Evolutionary conservation across 306 rosid species (phyloP), one percentile per base, ranked within the genome.

Genomic region (Ceratonia siliqua): DNA sequence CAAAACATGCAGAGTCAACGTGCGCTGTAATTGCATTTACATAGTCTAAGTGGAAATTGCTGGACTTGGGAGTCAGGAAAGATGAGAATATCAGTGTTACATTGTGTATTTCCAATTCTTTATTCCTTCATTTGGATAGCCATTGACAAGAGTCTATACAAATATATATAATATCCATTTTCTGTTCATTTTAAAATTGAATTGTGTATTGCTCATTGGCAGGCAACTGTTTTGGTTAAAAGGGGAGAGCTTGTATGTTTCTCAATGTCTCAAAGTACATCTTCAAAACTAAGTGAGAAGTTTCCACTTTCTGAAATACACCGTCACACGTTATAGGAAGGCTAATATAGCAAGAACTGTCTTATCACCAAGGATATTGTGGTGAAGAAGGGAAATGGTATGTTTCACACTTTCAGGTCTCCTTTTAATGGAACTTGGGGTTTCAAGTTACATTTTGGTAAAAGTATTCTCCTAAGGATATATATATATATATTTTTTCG

Each of bases 311-410:
- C 11, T 48, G 22, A 27, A 15, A 52, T 33, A 5, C 38, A 14
- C n/a, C 11, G 15, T 76, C 33, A 2, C 17, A 46, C 17, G 42
- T 17, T 57, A 25, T 27, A 10, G 28, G 46, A 55, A 63, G 50
- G 24, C 18, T 20, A 32, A 22, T 56, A 66, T 67, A 68, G 64
- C n/a, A 48, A 38, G 43, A 30, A 30, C 33, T 35, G 75, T 48
- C 27, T 55, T 3, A 3, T 45, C 18, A 55, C 73, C 27, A 14
- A 65, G 58, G 59, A 54, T 71, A 48, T 84, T 78, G 63, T 24
- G 35, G 58, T 64, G 49, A 77, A 75, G 61, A 59, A 39, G 70
- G 24, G 24, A 75, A 72, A 85, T 89, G 95, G 89, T 87, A 84
- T 48, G 79, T 65, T 68, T 81, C 30, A 14, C 6, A n/a, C n/a